Evolutionary conservation across 768 basidiomycete genomes (phyloP).

Genomic region (Pisolithus microcarpus): DNA sequence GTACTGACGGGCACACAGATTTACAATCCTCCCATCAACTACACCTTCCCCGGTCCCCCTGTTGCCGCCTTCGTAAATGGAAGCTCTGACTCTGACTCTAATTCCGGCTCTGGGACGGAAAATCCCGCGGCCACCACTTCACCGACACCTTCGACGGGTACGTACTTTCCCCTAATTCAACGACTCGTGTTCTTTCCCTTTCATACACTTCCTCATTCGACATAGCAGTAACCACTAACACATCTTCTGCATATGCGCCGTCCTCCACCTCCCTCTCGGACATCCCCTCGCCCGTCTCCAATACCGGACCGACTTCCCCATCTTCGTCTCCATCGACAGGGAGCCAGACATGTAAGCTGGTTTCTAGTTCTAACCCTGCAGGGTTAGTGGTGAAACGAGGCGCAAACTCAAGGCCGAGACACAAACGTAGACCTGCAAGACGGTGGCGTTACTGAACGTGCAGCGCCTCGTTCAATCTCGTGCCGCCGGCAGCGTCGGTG

Average conservation of each 20-base stretch:
- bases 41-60: slow-evolving; percentile 49
- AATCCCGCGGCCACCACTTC: slow-evolving; percentile 10
- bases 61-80: slow-evolving; percentile 36
- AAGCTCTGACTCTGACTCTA: slow-evolving; percentile 9
- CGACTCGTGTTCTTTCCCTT: background rate
- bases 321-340: background rate
- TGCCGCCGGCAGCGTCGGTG: too few relatives aligned
- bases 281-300: background rate
- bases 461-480: too few relatives aligned
- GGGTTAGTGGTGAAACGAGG: too few relatives aligned
- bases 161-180: slow-evolving; percentile 3
- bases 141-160: slow-evolving; percentile 12
- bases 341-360: too few relatives aligned
- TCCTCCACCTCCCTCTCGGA: slow-evolving; percentile 3
- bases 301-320: background rate
- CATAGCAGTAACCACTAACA: slow-evolving; percentile 20
- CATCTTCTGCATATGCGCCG: slow-evolving; percentile 10
- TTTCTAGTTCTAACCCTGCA: too few relatives aligned
- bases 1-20: slow-evolving; percentile 13
- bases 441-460: too few relatives aligned
- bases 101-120: slow-evolving; percentile 17
- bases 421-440: too few relatives aligned
- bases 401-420: too few relatives aligned
- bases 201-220: slow-evolving; percentile 11
- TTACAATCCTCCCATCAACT: slow-evolving; percentile 28